Base-by-base conservation (phyloP, 2,329 filamentous ascomycete species). In the Acarospora socialis region DNA sequence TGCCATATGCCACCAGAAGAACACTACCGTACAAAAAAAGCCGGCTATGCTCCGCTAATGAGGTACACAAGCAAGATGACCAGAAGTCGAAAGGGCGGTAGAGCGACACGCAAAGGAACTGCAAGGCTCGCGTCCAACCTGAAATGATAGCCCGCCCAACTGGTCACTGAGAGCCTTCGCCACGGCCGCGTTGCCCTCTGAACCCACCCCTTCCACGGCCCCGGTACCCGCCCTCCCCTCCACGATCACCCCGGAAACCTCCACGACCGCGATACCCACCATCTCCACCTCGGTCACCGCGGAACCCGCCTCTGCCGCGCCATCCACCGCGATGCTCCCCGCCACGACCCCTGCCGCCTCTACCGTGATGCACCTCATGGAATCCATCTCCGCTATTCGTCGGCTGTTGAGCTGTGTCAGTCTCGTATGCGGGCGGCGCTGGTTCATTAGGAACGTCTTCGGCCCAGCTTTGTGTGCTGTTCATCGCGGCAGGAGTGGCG, bases 381-480 rank as follows among this genome's bases (percentile, higher is more conserved):
- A 83, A 84, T 15, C 78, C 79, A 47, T 82, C 79, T 30, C 65
- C 59, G 28, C 57, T 55, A 20, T 55, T 47, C 14, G 50, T 33
- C 29, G 56, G 38, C n/a, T n/a, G n/a, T n/a, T n/a, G n/a, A n/a
- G 38, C 41, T 48, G 17, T 14, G 12, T 7, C 6, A n/a, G n/a
- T n/a, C n/a, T 4, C 30, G 28, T 14, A 13, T 24, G n/a, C n/a
- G n/a, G n/a, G 14, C 20, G 17, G 26, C 19, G 53, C 43, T 21
- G 53, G 53, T 34, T 52, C 54, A 37, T 74, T 70, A 12, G 77
- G 71, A 45, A 80, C 70, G 38, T 90, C 81, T 47, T 92, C 83
- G 16, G 81, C 81, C 81, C 81, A 92, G 46, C 76, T 83, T 49
- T 78, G 73, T 18, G 65, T 63, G 46, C 66, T 65, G 33, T 58